phyloP scores from a whole-genome alignment of 2,329 filamentous ascomycete genomes.

The Penicillium oxalicum region DNA sequence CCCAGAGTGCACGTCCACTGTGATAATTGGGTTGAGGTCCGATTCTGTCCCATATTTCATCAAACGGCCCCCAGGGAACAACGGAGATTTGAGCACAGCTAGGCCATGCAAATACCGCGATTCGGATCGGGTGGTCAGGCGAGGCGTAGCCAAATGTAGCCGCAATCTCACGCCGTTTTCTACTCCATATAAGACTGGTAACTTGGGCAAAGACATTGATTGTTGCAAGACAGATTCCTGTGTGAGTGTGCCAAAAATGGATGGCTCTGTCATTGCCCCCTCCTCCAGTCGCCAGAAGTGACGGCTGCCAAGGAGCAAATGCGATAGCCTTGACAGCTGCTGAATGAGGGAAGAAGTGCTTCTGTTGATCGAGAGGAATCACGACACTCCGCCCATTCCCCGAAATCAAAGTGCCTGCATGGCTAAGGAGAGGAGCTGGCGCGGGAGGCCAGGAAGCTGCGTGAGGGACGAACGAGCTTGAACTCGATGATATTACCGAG shows the following conservation, averaged over 20 bases:
- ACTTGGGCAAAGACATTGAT: conserved; percentile 93
- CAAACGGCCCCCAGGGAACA: conserved; percentile 70
- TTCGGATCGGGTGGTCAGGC: conserved; percentile 79
- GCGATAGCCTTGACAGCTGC: conserved; percentile 95
- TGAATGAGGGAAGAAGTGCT: conserved; percentile 68
- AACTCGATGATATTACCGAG: conserved; percentile 7
- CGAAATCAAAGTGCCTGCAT: conserved; percentile 25
- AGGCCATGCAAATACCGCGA: conserved; percentile 93
- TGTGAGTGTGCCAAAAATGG: conserved; percentile 85
- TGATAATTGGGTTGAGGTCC: conserved; percentile 25
- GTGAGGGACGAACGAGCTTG: conserved; percentile 16
- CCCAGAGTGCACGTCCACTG: conserved; percentile 63
- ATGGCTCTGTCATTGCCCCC: conserved; percentile 93
- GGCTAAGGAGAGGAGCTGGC: conserved; percentile 18
- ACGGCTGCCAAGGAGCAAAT: conserved; percentile 90
- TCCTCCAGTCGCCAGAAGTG: conserved; percentile 81
- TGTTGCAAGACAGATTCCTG: conserved; percentile 76
- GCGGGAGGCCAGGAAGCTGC: conserved; percentile 12
- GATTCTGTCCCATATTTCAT: conserved; percentile 25
- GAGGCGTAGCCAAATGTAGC: conserved; percentile 93
- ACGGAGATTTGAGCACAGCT: conserved; percentile 78
- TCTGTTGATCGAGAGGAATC: conserved; percentile 53
- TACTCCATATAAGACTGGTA: conserved; percentile 86
- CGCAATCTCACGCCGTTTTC: conserved; percentile 75
- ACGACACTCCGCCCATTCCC: conserved; percentile 39